Conservation (phyloP, 768 basidiomycete species). For the Tephrocybe sp. region DNA sequence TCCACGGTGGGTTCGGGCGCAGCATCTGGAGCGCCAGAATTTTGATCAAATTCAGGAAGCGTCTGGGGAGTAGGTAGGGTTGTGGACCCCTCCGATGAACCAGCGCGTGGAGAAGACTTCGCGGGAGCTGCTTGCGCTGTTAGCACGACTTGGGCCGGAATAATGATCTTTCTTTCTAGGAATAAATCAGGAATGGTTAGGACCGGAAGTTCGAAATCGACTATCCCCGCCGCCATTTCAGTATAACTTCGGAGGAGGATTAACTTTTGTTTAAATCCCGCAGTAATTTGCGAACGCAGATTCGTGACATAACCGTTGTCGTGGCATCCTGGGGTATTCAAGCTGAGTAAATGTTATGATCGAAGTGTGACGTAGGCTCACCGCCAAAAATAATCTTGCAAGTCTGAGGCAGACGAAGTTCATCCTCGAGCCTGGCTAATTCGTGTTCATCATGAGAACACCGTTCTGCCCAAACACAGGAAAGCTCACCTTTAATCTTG, state of each 20-base stretch:
- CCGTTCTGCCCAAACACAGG: not conserved
- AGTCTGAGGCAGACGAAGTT: conserved; percentile 63
- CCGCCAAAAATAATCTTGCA: conserved; percentile 70
- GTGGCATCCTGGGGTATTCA: conserved; percentile 52
- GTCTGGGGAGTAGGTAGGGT: conserved; percentile 7
- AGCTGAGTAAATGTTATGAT: not conserved
- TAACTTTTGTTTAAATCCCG: conserved; percentile 63
- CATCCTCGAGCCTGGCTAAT: conserved; percentile 57
- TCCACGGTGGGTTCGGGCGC: conserved; percentile 20
- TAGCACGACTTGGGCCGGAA: conserved; percentile 14
- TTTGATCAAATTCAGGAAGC: conserved; percentile 23
- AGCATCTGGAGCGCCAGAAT: conserved; percentile 25
- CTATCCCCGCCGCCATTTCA: conserved; percentile 60
- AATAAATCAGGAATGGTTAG: conserved; percentile 60
- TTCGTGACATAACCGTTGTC: conserved; percentile 70
- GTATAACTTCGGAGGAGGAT: conserved; percentile 63
- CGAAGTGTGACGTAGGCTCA: conserved; percentile 17
- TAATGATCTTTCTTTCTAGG: conserved; percentile 51
- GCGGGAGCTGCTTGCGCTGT: not conserved
- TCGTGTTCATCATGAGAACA: not conserved
- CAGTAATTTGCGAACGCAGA: conserved; percentile 63
- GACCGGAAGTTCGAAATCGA: conserved; percentile 53
- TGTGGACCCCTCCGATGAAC: conserved; percentile 1
- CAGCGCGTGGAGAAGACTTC: conserved; percentile 7
- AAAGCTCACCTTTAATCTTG: conserved; percentile 64